These are phyloP conservation scores for Zopfia rhizophila DNA, from an alignment of 2,329 filamentous ascomycete species.

Conservation along the genomic window DNA sequence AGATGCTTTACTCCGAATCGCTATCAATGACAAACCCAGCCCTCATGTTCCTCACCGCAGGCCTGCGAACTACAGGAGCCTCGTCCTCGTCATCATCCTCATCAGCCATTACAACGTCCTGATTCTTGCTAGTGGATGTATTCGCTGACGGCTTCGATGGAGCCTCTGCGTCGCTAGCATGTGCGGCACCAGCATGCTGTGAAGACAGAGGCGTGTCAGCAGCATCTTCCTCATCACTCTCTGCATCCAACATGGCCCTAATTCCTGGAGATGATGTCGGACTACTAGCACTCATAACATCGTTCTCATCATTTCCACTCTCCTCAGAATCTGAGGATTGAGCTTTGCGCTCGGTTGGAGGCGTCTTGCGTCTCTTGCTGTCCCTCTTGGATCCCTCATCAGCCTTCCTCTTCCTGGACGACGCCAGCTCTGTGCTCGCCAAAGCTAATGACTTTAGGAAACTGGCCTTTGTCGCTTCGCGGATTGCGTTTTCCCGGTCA, in stretches of 20 bases:
- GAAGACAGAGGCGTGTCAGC: slow-evolving; percentile 56
- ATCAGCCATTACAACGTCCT: slow-evolving; percentile 39
- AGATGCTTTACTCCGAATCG: slow-evolving; percentile 54
- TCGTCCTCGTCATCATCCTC: slow-evolving; percentile 57
- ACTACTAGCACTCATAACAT: slow-evolving; percentile 36
- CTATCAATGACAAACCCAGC: slow-evolving; percentile 59
- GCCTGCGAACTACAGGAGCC: slow-evolving; percentile 45
- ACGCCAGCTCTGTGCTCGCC: slow-evolving; percentile 47
- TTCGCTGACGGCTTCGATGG: slow-evolving; percentile 13
- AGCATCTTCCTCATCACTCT: slow-evolving; percentile 42
- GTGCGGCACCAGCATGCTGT: slow-evolving; percentile 34
- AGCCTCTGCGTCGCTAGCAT: slow-evolving; percentile 26
- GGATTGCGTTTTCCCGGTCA: slow-evolving; percentile 74
- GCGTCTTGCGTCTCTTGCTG: slow-evolving; percentile 45
- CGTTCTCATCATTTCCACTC: slow-evolving; percentile 32
- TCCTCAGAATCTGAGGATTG: slow-evolving; percentile 41
- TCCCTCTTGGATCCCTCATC: slow-evolving; percentile 30
- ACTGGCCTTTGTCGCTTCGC: slow-evolving; percentile 65
- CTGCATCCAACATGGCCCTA: slow-evolving; percentile 26
- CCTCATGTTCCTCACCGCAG: slow-evolving; percentile 48
- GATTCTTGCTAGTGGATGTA: slow-evolving; percentile 10
- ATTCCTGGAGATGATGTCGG: slow-evolving; percentile 37
- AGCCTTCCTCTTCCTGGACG: slow-evolving; percentile 48
- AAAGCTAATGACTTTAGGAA: slow-evolving; percentile 59
- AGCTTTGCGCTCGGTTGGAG: slow-evolving; percentile 39